Conservation (phyloP, 192 early-diverging fungal genomes). For the Coemansia umbellata region DNA sequence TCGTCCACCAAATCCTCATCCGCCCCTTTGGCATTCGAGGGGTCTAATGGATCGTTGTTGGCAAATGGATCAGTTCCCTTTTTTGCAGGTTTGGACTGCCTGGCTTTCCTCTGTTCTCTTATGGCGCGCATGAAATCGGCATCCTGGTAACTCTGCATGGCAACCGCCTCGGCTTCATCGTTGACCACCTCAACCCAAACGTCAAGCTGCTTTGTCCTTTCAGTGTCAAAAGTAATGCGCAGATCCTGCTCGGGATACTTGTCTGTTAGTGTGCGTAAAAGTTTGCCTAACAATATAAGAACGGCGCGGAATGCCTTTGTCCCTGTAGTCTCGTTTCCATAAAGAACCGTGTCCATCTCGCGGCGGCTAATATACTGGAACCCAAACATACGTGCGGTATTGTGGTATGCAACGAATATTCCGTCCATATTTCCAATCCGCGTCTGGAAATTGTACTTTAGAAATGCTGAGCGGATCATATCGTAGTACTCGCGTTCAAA, state of each 20-base stretch:
- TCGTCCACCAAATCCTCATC: slow-evolving; percentile 6
- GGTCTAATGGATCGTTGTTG: slow-evolving; percentile 18
- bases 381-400: slow-evolving; percentile 85
- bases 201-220: slow-evolving; percentile 8
- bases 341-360: slow-evolving; percentile 79
- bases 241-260: slow-evolving; percentile 58
- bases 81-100: not conserved
- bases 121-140: slow-evolving; percentile 10
- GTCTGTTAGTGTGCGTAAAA: slow-evolving; percentile 59
- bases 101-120: slow-evolving; percentile 2
- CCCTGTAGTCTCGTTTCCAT: slow-evolving; percentile 65
- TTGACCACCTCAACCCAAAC: slow-evolving; percentile 58
- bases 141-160: slow-evolving; percentile 30
- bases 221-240: slow-evolving; percentile 56
- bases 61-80: slow-evolving; percentile 12
- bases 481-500: slow-evolving; percentile 95
- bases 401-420: slow-evolving; percentile 90
- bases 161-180: slow-evolving; percentile 27
- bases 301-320: slow-evolving; percentile 65
- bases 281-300: slow-evolving; percentile 58
- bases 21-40: not conserved
- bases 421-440: slow-evolving; percentile 96
- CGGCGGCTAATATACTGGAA: slow-evolving; percentile 87
- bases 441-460: slow-evolving; percentile 87
- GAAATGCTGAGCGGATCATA: slow-evolving; percentile 85